phyloP scores from a whole-genome alignment of 2,329 filamentous ascomycete genomes.

The Aspergillus pseudoterreus region DNA sequence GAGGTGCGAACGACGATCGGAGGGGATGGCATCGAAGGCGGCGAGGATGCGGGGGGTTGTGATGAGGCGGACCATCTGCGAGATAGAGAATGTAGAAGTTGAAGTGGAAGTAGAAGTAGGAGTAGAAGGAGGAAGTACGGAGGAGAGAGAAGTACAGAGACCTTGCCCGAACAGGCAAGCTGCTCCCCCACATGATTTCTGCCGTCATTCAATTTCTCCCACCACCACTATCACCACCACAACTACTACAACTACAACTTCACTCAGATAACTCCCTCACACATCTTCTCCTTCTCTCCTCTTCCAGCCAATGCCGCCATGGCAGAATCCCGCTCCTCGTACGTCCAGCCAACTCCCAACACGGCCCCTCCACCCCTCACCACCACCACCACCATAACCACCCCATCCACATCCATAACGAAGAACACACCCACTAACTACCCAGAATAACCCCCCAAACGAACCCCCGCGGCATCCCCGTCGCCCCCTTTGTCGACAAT shows the following conservation, averaged over 20 bases:
- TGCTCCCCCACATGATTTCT: constrained; percentile 6
- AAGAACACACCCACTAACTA: constrained; percentile 4
- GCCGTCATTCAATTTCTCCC: constrained; percentile 4
- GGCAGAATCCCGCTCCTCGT: background rate
- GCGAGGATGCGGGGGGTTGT: constrained; percentile 38
- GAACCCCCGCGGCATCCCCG: constrained; percentile 45
- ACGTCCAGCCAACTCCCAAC: background rate
- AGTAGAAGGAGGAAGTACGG: constrained; percentile 6
- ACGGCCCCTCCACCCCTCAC: background rate
- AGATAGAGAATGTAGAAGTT: background rate
- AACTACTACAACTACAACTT: background rate
- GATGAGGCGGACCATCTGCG: constrained; percentile 40
- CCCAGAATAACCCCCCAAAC: constrained; percentile 26
- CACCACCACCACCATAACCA: constrained; percentile 6
- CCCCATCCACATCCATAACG: constrained; percentile 16
- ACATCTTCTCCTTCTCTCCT: background rate
- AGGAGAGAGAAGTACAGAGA: constrained; percentile 10
- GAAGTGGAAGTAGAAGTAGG: background rate
- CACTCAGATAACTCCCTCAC: background rate
- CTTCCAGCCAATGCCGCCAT: background rate
- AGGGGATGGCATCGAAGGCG: constrained; percentile 36
- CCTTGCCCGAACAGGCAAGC: constrained; percentile 4
- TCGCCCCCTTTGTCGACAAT: constrained; percentile 46
- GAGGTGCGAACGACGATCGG: constrained; percentile 28
- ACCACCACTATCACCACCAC: background rate